Conservation (phyloP, 2,329 filamentous ascomycete genomes). For the Ophiognomonia clavigignenti-juglandacearum region DNA sequence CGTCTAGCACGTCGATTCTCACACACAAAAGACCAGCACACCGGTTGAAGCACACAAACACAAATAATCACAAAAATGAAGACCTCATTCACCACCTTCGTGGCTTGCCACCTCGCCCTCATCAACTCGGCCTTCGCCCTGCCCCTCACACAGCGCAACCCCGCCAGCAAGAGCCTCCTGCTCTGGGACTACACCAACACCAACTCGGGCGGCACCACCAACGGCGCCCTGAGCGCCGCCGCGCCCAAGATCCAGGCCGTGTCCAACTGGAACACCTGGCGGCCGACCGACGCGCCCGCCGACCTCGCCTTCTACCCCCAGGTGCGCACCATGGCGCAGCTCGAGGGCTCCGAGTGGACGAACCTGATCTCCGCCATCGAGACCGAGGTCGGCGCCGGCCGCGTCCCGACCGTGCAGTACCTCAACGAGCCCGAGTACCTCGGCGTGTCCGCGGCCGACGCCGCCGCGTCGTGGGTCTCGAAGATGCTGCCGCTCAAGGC, state of each 20-base stretch:
- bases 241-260: conserved; percentile 29
- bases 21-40: too few species aligned
- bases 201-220: not conserved
- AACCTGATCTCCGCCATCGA: conserved; percentile 23
- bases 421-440: conserved; percentile 41
- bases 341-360: conserved; percentile 33
- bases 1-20: too few species aligned
- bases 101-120: too few species aligned
- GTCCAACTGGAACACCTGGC: conserved; percentile 38
- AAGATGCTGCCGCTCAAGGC: conserved; percentile 30
- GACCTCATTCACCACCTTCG: too few species aligned
- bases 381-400: conserved; percentile 7
- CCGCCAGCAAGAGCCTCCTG: conserved; percentile 29
- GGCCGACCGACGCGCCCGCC: conserved; percentile 29
- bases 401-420: conserved; percentile 33
- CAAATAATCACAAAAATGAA: too few species aligned
- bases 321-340: conserved; percentile 32
- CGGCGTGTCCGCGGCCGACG: conserved; percentile 28
- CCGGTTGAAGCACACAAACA: too few species aligned
- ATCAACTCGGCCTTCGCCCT: too few species aligned
- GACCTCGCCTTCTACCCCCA: conserved; percentile 36
- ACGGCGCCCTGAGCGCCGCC: conserved; percentile 23
- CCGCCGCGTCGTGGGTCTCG: conserved; percentile 32
- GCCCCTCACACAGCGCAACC: too few species aligned
- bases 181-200: conserved; percentile 36